Evolutionary conservation across 345 rosid genomes (phyloP).

Genomic region (Reutealis trisperma): DNA sequence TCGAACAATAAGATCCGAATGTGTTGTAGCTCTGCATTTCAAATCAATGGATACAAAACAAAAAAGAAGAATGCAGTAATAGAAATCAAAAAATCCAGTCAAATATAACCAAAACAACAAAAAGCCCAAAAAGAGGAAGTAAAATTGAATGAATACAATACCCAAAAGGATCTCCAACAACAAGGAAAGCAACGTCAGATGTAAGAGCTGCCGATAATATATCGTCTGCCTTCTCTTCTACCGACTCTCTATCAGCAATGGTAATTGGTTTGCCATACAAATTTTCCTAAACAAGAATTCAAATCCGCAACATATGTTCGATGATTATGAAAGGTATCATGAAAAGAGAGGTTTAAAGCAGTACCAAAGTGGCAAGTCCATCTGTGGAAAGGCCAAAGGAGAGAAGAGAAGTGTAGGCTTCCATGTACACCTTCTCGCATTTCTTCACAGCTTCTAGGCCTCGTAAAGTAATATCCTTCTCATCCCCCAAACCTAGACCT

Average conservation of each 20-base stretch:
- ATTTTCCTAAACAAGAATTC: conserved; percentile 45
- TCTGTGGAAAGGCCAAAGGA: conserved; percentile 77
- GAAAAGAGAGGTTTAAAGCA: neutral
- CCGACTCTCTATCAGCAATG: conserved; percentile 88
- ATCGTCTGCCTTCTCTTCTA: conserved; percentile 79
- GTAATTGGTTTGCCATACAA: conserved; percentile 66
- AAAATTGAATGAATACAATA: conserved; percentile 13
- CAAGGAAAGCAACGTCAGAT: conserved; percentile 74
- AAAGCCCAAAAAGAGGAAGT: neutral
- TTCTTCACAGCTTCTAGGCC: conserved; percentile 78
- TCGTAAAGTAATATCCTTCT: conserved; percentile 75
- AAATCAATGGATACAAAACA: conserved; percentile 6
- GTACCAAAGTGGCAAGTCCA: conserved; percentile 71
- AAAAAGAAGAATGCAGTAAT: neutral
- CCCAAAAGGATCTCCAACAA: conserved; percentile 98
- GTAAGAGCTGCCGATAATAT: conserved; percentile 54
- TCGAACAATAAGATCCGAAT: conserved; percentile 87
- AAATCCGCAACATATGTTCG: neutral
- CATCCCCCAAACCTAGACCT: conserved; percentile 85
- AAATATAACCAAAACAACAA: neutral
- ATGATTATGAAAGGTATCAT: neutral
- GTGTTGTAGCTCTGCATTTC: conserved; percentile 81
- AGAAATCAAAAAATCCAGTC: neutral
- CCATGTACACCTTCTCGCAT: conserved; percentile 80
- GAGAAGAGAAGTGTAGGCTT: conserved; percentile 93